These are phyloP conservation scores for Leccinellum rugosiceps DNA, from an alignment of 768 basidiomycete species.

Conservation along the genomic window DNA sequence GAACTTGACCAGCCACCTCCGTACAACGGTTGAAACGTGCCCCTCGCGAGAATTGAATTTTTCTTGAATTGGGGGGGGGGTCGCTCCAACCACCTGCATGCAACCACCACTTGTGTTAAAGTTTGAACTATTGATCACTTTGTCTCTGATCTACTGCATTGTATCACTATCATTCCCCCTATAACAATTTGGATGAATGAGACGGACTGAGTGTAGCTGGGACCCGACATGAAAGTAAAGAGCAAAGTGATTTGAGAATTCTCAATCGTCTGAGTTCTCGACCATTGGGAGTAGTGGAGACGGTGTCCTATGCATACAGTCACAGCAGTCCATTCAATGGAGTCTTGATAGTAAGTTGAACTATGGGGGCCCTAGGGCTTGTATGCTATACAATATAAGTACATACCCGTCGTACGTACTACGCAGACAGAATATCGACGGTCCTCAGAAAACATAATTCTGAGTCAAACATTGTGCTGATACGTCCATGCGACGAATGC, in stretches of 20 bases:
- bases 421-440: neutral
- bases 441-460: neutral
- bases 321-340: neutral
- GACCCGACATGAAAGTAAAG: neutral
- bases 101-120: neutral
- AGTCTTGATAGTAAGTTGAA: neutral
- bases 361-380: too few relatives aligned
- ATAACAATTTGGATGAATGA: neutral
- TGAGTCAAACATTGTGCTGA: neutral
- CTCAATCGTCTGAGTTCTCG: constrained; percentile 17
- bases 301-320: neutral
- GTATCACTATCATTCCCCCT: constrained; percentile 2
- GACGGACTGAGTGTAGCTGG: neutral
- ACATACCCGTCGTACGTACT: neutral
- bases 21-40: constrained; percentile 11
- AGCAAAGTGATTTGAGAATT: neutral
- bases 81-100: neutral
- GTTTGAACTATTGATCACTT: neutral
- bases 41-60: neutral
- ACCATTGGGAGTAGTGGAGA: constrained; percentile 21
- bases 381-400: neutral
- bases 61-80: neutral
- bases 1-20: constrained; percentile 20
- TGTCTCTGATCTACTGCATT: neutral
- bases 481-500: neutral